These are phyloP conservation scores for Coemansia sp. DNA, from an alignment of 192 early-diverging fungal genomes.

Conservation along the genomic window DNA sequence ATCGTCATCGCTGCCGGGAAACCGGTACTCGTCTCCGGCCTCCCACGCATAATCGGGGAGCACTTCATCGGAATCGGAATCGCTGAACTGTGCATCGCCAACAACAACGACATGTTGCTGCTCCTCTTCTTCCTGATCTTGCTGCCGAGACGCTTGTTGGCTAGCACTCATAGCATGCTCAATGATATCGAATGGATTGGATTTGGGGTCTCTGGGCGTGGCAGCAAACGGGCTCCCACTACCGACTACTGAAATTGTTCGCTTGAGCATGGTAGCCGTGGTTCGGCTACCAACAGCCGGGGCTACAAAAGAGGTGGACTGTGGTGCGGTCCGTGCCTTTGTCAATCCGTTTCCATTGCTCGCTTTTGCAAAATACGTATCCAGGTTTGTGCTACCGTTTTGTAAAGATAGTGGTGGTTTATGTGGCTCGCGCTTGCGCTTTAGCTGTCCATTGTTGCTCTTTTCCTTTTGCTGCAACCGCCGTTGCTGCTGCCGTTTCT, in stretches of 20 bases:
- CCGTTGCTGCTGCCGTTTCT: constrained; percentile 40
- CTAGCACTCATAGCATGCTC: constrained; percentile 4
- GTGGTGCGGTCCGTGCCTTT: constrained; percentile 7
- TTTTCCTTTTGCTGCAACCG: constrained; percentile 26
- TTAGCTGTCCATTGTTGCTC: not conserved
- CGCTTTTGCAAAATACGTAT: constrained; percentile 18
- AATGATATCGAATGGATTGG: constrained; percentile 52
- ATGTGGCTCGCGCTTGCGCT: constrained; percentile 27
- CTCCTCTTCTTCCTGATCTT: not conserved
- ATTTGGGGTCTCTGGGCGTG: constrained; percentile 18
- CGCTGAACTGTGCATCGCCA: not conserved
- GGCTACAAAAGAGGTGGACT: not conserved
- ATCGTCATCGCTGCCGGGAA: constrained; percentile 16
- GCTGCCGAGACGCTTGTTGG: not conserved
- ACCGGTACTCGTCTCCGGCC: constrained; percentile 15
- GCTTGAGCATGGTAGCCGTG: not conserved
- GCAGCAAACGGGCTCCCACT: constrained; percentile 36
- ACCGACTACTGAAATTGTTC: constrained; percentile 1
- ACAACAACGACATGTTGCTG: not conserved
- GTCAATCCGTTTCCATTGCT: not conserved
- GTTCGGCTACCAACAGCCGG: not conserved
- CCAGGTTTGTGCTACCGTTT: constrained; percentile 5
- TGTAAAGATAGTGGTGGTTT: not conserved
- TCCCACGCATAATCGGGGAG: constrained; percentile 12
- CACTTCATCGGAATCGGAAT: not conserved